Evolutionary conservation across 352 stramenopile species (phyloP).

Genomic region (Aphanomyces euteiches): DNA sequence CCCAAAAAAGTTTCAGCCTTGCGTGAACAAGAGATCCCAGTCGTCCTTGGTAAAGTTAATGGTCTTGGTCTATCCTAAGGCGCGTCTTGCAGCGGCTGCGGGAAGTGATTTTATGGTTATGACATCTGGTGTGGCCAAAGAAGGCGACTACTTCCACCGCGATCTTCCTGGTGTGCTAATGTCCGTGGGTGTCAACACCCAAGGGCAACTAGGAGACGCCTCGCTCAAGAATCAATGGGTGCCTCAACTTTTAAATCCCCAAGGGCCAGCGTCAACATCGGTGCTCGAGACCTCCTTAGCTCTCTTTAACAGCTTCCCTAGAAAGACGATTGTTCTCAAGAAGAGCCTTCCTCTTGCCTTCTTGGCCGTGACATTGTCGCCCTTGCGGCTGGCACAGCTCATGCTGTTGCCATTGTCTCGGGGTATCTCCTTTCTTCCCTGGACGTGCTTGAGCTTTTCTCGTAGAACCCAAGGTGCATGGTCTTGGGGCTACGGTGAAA

Average conservation of each 20-base stretch:
- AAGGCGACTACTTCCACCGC: conserved; percentile 73
- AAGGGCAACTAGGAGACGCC: conserved; percentile 64
- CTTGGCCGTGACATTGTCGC: conserved; percentile 63
- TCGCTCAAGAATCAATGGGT: conserved; percentile 80
- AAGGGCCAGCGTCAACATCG: conserved; percentile 50
- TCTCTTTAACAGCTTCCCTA: not conserved
- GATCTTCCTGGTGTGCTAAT: conserved; percentile 74
- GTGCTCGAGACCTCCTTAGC: conserved; percentile 29
- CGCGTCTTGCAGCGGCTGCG: conserved; percentile 40
- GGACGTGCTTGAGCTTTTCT: not conserved
- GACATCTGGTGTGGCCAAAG: conserved; percentile 57
- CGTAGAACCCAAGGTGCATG: conserved; percentile 60
- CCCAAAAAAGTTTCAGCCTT: conserved; percentile 83
- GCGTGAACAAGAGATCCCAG: conserved; percentile 68
- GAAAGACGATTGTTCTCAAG: conserved; percentile 9
- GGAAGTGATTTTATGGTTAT: conserved; percentile 70
- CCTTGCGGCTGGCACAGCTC: conserved; percentile 55
- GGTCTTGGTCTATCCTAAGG: conserved; percentile 6
- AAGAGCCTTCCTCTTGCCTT: conserved; percentile 65
- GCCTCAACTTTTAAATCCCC: conserved; percentile 70
- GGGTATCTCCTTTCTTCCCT: conserved; percentile 36
- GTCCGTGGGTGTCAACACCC: conserved; percentile 70
- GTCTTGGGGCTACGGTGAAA: conserved; percentile 72
- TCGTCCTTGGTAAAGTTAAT: conserved; percentile 47
- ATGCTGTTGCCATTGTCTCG: conserved; percentile 49